These are phyloP conservation scores for Leccinum colubrinum DNA, from an alignment of 1,284 basidiomycete genomes.

Conservation along the genomic window DNA sequence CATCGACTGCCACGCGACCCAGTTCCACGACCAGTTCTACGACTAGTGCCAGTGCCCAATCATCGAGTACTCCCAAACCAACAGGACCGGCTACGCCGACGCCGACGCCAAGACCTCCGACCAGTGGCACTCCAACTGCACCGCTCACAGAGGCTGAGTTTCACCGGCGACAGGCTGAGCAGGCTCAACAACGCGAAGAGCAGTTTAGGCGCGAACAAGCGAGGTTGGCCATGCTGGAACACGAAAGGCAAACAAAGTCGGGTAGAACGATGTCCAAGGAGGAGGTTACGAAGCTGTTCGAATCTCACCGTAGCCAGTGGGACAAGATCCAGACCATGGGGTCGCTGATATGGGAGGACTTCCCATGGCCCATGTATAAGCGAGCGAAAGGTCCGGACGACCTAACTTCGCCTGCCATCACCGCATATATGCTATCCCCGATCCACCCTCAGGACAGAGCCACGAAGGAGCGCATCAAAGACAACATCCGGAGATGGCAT, in stretches of 20 bases:
- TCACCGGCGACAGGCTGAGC: constrained; percentile 55
- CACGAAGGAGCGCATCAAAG: constrained; percentile 59
- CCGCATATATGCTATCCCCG: constrained; percentile 57
- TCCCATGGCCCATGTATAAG: constrained; percentile 72
- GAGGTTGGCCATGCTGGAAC: constrained; percentile 38
- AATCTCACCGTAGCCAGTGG: constrained; percentile 60
- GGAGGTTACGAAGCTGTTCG: constrained; percentile 51
- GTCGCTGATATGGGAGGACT: constrained; percentile 49
- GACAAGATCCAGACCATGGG: constrained; percentile 37
- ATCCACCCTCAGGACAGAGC: constrained; percentile 50
- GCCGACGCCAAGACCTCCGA: constrained; percentile 21
- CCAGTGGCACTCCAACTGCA: constrained; percentile 17
- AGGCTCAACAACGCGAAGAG: constrained; percentile 54
- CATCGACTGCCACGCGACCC: constrained; percentile 32
- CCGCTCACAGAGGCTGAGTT: constrained; percentile 48
- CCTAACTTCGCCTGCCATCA: constrained; percentile 51
- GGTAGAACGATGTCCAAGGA: constrained; percentile 50
- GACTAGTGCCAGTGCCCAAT: constrained; percentile 16
- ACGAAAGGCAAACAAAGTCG: constrained; percentile 43
- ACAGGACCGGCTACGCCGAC: constrained; percentile 25
- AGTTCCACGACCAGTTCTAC: constrained; percentile 30
- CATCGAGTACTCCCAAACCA: constrained; percentile 33
- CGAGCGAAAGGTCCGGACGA: constrained; percentile 55
- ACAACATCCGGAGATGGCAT: constrained; percentile 56
- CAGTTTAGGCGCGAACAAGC: constrained; percentile 59